phyloP scores from a whole-genome alignment of 202 grass and related monocot species.

The Zoysia matrella region DNA sequence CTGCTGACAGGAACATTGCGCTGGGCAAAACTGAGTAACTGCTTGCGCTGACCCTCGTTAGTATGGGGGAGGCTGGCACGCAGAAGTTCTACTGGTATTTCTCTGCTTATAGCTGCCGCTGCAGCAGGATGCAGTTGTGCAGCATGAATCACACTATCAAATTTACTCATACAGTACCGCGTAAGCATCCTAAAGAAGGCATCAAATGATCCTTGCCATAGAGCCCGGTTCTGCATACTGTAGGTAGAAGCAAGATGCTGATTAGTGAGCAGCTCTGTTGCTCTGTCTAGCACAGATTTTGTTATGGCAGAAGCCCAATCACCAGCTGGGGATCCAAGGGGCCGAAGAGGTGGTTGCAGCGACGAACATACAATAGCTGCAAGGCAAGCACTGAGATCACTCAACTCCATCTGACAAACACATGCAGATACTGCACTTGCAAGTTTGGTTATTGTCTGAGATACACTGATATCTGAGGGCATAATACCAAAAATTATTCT shows the following conservation, averaged over 20 bases:
- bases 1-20: constrained; percentile 56
- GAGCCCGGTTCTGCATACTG: constrained; percentile 44
- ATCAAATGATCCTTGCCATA: constrained; percentile 88
- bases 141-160: constrained; percentile 65
- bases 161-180: constrained; percentile 74
- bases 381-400: constrained; percentile 78
- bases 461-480: constrained; percentile 53
- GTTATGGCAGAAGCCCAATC: constrained; percentile 71
- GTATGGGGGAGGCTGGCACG: constrained; percentile 87
- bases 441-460: constrained; percentile 52
- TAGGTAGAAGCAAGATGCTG: constrained; percentile 48
- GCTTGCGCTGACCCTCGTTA: constrained; percentile 70
- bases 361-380: constrained; percentile 78
- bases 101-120: constrained; percentile 56
- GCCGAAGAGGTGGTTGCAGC: constrained; percentile 78
- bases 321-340: constrained; percentile 63
- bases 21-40: constrained; percentile 77
- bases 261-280: constrained; percentile 65
- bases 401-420: constrained; percentile 65
- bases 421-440: constrained; percentile 55
- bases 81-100: constrained; percentile 80
- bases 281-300: constrained; percentile 74
- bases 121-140: constrained; percentile 47
- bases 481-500: constrained; percentile 70
- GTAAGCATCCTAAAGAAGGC: constrained; percentile 74